Evolutionary conservation across 2,329 filamentous ascomycete species (phyloP), one percentile per base, ranked within the genome.

Genomic region (Colletotrichum eleusines): DNA sequence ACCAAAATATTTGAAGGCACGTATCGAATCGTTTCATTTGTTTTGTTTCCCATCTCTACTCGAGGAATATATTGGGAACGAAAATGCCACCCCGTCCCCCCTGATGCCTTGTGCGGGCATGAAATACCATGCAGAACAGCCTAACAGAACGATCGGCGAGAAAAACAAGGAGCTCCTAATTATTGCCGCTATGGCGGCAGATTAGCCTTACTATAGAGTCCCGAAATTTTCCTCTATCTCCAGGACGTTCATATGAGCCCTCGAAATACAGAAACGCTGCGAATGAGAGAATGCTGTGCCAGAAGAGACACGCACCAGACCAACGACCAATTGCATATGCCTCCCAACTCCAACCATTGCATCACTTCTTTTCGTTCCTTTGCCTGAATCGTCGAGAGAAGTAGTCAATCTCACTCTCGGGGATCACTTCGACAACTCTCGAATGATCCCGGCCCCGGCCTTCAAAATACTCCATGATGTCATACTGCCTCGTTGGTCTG

Each of bases 391-490:
- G 58, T 0, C 35, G 26, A 18, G 38, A 23, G 31, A 38, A 63
- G 5, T 71, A 42, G 20, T 54, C 65, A 54, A 71, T 28, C 14
- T 69, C 69, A 6, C 65, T 68, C 20, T 38, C 65, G 23, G 69
- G 59, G 18, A 69, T 71, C 5, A 71, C 65, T 23, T 71, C 69
- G 12, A 71, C 42, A 3, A 71, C 48, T 54, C 64, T 63, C 9
- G 48, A 44, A 20, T 54, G 69, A 3, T 66, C 64, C 2, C 46
- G 28, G 1, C 65, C 69, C 55, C 20, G 38, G 12, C 54, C 28
- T 16, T 69, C 66, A 8, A 46, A 33, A 20, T 59, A 44, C 51
- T 71, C 64, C 23, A 59, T 40, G 12, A 63, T 68, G 14, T 63
- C 53, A 35, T 71, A 71, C 9, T 35, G 33, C 40, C 64, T 38